These are phyloP conservation scores for Capronia americana DNA, from an alignment of 2,329 filamentous ascomycete genomes.

Conservation along the genomic window DNA sequence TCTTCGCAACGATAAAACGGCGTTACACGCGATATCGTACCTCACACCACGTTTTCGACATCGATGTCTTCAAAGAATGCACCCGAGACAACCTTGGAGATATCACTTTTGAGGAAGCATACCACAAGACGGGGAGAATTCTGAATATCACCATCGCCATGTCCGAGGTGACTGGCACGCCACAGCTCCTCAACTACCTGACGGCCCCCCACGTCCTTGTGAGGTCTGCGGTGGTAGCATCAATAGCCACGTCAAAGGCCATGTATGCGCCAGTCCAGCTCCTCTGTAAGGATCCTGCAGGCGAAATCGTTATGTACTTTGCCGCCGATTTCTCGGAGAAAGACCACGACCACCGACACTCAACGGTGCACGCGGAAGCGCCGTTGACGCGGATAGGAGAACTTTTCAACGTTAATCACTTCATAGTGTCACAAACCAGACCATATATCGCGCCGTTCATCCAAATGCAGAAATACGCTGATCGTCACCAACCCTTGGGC, in stretches of 20 bases:
- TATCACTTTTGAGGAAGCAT: constrained; percentile 93
- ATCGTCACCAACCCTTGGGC: constrained; percentile 73
- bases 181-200: constrained; percentile 86
- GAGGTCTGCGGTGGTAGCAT: constrained; percentile 89
- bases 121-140: constrained; percentile 90
- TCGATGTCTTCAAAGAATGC: constrained; percentile 77
- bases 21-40: constrained; percentile 80
- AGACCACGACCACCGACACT: constrained; percentile 60
- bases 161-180: constrained; percentile 79
- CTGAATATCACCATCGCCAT: constrained; percentile 94
- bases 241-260: constrained; percentile 77
- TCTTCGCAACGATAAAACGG: constrained; percentile 70
- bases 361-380: constrained; percentile 89
- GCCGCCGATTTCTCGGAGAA: constrained; percentile 37
- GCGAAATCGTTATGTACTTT: constrained; percentile 60
- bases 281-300: constrained; percentile 78
- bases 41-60: constrained; percentile 75
- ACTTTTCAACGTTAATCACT: constrained; percentile 98
- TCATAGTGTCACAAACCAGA: constrained; percentile 98
- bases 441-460: constrained; percentile 91
- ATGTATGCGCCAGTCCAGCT: constrained; percentile 81
- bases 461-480: constrained; percentile 69
- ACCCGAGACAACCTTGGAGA: constrained; percentile 83
- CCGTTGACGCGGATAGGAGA: constrained; percentile 88
- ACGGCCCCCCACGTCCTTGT: constrained; percentile 94